Evolutionary conservation across 345 rosid species (phyloP).

Genomic region (Toxicodendron radicans): DNA sequence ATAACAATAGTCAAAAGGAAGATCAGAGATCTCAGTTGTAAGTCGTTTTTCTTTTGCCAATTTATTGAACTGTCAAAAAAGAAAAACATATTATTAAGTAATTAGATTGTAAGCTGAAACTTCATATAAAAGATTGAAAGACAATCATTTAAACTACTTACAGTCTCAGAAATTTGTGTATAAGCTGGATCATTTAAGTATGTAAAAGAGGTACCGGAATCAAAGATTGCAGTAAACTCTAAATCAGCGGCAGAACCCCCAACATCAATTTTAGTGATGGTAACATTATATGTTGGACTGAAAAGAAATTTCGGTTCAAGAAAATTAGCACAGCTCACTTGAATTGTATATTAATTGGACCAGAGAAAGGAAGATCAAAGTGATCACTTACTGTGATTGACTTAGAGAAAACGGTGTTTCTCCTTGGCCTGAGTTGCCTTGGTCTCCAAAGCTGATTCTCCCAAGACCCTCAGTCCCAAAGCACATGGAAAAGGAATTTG

Average conservation of each 20-base stretch:
- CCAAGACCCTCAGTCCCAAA: slow-evolving; percentile 69
- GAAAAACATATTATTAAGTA: slow-evolving; percentile 5
- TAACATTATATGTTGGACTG: slow-evolving; percentile 90
- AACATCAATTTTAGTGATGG: slow-evolving; percentile 54
- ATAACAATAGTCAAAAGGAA: slow-evolving; percentile 90
- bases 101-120: neutral
- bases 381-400: slow-evolving; percentile 55
- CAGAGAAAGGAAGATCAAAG: neutral
- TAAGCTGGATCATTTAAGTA: slow-evolving; percentile 80
- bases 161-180: slow-evolving; percentile 56
- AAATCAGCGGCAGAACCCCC: slow-evolving; percentile 56
- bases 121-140: slow-evolving; percentile 1
- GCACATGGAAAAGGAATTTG: slow-evolving; percentile 97
- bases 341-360: neutral
- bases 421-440: slow-evolving; percentile 74
- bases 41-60: slow-evolving; percentile 51
- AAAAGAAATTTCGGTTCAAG: slow-evolving; percentile 4
- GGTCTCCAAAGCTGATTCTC: slow-evolving; percentile 91
- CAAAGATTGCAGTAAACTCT: slow-evolving; percentile 75
- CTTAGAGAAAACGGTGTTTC: slow-evolving; percentile 76
- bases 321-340: slow-evolving; percentile 17
- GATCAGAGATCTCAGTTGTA: slow-evolving; percentile 13
- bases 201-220: slow-evolving; percentile 93
- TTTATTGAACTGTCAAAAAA: slow-evolving; percentile 60
- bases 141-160: slow-evolving; percentile 38